These are phyloP conservation scores for Verticillium alfalfae DNA, from an alignment of 2,329 filamentous ascomycete species.

Conservation along the genomic window DNA sequence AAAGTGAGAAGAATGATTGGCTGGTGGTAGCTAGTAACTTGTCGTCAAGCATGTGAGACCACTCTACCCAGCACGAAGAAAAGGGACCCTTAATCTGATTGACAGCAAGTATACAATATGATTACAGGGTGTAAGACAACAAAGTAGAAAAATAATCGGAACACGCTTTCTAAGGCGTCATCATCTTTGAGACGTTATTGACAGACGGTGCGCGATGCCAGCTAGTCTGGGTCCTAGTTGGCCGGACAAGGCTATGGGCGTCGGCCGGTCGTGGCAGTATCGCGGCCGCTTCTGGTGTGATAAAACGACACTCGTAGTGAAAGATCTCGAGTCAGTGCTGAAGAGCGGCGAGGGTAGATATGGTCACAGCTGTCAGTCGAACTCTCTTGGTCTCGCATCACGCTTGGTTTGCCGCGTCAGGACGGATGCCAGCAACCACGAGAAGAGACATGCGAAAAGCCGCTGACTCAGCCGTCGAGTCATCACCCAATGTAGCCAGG, in stretches of 20 bases:
- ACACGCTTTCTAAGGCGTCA: background rate
- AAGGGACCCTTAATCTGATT: background rate
- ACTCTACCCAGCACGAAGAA: background rate
- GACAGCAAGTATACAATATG: background rate
- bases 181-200: background rate
- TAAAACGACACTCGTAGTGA: background rate
- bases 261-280: too few relatives aligned
- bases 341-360: too few relatives aligned
- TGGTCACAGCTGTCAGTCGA: background rate
- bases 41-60: background rate
- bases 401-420: background rate
- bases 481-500: background rate
- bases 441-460: background rate
- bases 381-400: background rate
- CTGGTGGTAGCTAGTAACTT: background rate
- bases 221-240: background rate
- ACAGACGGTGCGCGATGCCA: background rate
- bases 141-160: background rate
- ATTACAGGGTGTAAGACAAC: background rate
- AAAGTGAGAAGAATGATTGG: background rate
- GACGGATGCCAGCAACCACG: background rate
- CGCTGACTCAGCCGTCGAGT: background rate
- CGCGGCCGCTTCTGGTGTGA: too few relatives aligned
- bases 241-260: too few relatives aligned
- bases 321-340: background rate